Evolutionary conservation across 371 early-diverging fungal genomes (phyloP).

Genomic region (Chytridium lagenaria): DNA sequence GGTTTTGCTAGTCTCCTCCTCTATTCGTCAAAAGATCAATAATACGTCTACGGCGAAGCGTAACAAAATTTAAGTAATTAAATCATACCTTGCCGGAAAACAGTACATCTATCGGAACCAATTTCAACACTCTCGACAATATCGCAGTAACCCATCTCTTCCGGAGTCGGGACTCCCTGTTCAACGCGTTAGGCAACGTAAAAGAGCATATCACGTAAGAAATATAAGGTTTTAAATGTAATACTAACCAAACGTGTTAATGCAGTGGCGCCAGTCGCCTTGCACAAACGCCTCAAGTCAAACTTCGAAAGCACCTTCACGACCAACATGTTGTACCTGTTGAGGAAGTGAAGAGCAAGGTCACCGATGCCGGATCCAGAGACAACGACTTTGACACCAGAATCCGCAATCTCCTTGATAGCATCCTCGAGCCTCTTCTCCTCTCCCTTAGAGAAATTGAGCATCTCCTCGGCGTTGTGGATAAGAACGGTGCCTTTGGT

Average conservation of each 20-base stretch:
- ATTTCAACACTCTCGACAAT: slow-evolving; percentile 95
- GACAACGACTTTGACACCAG: slow-evolving; percentile 93
- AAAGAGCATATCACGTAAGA: neutral
- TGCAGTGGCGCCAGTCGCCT: slow-evolving; percentile 92
- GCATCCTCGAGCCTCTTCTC: slow-evolving; percentile 59
- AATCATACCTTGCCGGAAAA: slow-evolving; percentile 81
- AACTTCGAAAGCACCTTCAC: slow-evolving; percentile 94
- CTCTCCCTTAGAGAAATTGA: slow-evolving; percentile 95
- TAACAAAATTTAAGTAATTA: neutral
- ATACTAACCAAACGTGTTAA: slow-evolving; percentile 72
- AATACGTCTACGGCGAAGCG: neutral
- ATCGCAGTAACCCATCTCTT: slow-evolving; percentile 97
- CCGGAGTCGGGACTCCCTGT: slow-evolving; percentile 90
- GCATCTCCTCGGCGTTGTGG: slow-evolving; percentile 96
- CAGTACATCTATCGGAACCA: slow-evolving; percentile 95
- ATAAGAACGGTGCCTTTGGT: slow-evolving; percentile 99
- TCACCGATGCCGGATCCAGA: slow-evolving; percentile 92
- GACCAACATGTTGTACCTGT: slow-evolving; percentile 88
- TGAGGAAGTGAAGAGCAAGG: slow-evolving; percentile 92
- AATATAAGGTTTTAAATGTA: neutral
- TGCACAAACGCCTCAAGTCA: slow-evolving; percentile 93
- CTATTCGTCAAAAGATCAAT: neutral
- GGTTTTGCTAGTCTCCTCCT: slow-evolving; percentile 69
- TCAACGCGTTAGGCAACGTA: no score
- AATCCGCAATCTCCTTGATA: slow-evolving; percentile 87